Conservation (phyloP, 345 rosid genomes). For the Salix exigua region DNA sequence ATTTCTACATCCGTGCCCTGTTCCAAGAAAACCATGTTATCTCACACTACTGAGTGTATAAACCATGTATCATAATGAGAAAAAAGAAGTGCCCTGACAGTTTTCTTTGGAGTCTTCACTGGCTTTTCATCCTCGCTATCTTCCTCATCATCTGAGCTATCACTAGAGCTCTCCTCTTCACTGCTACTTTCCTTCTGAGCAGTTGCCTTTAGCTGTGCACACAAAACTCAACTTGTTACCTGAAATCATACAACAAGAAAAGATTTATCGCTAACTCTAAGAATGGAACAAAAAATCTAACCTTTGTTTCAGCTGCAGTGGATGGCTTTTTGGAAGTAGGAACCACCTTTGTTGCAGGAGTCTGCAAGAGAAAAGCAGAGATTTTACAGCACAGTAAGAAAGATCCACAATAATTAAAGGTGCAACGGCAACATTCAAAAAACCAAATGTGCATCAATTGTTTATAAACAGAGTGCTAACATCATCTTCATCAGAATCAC, state of each 20-base stretch:
- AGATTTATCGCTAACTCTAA: background rate
- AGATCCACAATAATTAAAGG: too few relatives aligned
- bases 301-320: slow-evolving; percentile 25
- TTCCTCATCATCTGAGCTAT: slow-evolving; percentile 28
- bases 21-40: background rate
- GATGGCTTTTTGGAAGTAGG: slow-evolving; percentile 1
- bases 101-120: slow-evolving; percentile 45
- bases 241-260: background rate
- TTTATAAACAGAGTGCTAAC: too few relatives aligned
- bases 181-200: slow-evolving; percentile 47
- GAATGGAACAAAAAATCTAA: background rate
- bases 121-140: slow-evolving; percentile 55
- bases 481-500: background rate
- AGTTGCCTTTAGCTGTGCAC: slow-evolving; percentile 22
- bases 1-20: slow-evolving; percentile 53
- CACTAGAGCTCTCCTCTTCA: slow-evolving; percentile 41
- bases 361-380: background rate
- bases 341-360: slow-evolving; percentile 1
- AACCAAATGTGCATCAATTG: too few relatives aligned
- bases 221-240: background rate
- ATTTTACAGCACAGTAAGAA: too few relatives aligned
- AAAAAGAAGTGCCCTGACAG: slow-evolving; percentile 14
- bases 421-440: background rate
- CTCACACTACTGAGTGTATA: background rate
- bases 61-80: too few relatives aligned